Conservation (phyloP, 495 filamentous ascomycete genomes). For the Aspergillus ostianus region DNA sequence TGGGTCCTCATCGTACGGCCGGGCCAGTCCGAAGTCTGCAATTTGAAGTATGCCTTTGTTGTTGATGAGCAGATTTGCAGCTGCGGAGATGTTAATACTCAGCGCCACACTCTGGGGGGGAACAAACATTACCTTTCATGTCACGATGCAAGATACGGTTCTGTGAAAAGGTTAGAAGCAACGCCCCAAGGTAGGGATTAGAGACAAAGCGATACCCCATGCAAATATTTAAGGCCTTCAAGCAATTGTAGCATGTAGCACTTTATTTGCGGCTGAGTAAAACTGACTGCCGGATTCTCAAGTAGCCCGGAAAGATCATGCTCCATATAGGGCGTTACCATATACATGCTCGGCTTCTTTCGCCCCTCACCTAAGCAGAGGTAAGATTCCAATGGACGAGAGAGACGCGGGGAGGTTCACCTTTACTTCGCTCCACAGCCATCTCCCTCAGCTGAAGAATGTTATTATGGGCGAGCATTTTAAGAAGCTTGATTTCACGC, state of each 20-base stretch:
- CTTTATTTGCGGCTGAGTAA: constrained; percentile 90
- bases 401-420: constrained; percentile 24
- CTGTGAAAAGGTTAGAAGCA: constrained; percentile 27
- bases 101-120: background rate
- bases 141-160: constrained; percentile 91
- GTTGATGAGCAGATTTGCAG: constrained; percentile 94
- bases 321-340: constrained; percentile 99
- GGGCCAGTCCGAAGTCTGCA: constrained; percentile 92
- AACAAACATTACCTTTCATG: constrained; percentile 68
- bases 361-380: constrained; percentile 59
- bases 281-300: constrained; percentile 85
- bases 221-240: constrained; percentile 84
- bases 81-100: constrained; percentile 35
- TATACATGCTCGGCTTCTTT: constrained; percentile 89
- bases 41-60: constrained; percentile 94
- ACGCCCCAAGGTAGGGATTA: background rate
- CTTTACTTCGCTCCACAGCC: constrained; percentile 81
- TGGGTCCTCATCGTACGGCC: constrained; percentile 85
- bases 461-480: constrained; percentile 88
- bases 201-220: constrained; percentile 54
- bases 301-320: constrained; percentile 95
- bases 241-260: constrained; percentile 96
- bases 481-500: constrained; percentile 95
- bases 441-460: constrained; percentile 89
- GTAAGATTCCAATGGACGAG: constrained; percentile 10